Evolutionary conservation across 495 filamentous ascomycete species (phyloP), one percentile per base, ranked within the genome.

Genomic region (Neurospora sublineolata): DNA sequence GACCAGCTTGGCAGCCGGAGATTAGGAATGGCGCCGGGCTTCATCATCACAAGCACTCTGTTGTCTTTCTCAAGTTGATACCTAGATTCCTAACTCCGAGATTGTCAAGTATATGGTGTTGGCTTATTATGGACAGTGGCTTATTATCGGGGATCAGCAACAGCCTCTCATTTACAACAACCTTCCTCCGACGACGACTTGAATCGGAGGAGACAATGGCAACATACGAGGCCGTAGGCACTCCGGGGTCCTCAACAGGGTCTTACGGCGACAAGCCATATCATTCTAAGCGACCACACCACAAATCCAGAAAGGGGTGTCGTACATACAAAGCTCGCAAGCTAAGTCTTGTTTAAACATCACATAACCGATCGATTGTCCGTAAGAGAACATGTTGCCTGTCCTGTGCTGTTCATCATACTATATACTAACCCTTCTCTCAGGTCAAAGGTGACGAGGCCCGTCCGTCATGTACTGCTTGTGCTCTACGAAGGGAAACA

Each of bases 251-350:
- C 18, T 46, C 42, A 46, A 16, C 42, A 4, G 42, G n/a, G 1
- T 46, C n/a, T 11, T n/a, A 9, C 69, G 20, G 70, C 11, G 68
- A 73, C 60, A 82, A 71, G 67, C 80, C 79, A 0, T 85, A 83
- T 67, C 78, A 84, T 64, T 42, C 84, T 37, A 87, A 86, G 73
- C 78, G 85, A 23, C 84, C 85, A 37, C 85, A 86, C 71, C 83
- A 79, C 70, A 87, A 87, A 74, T 85, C 84, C 0, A 79, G 84
- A 52, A 77, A 76, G n/a, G 85, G 85, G 33, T 87, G 86, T 74
- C 82, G 83, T 69, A 82, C 77, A 72, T 83, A 83, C 75, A 86
- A 86, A 76, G 73, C 78, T 68, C 77, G 79, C 69, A 82, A 83
- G 73, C 77, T 80, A 64, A 27, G 36, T 33, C 27, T 52, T 52